These are phyloP conservation scores for Trichosporon sp. DNA, from an alignment of 1,284 basidiomycete genomes.

Conservation along the genomic window DNA sequence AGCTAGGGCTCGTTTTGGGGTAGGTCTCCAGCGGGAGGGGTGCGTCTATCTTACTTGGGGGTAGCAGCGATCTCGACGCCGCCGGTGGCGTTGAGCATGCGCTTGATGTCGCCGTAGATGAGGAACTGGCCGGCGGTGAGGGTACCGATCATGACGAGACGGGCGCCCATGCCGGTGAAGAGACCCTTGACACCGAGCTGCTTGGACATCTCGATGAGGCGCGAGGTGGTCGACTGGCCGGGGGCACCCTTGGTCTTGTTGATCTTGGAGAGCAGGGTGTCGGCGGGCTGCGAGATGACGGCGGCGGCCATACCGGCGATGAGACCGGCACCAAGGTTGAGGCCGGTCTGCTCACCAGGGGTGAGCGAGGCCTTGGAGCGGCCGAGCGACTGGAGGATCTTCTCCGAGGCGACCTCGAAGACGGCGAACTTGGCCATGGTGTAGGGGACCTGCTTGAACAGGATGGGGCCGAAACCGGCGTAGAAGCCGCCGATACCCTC, in stretches of 20 bases:
- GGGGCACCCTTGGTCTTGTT: conserved; percentile 59
- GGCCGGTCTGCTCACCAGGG: conserved; percentile 44
- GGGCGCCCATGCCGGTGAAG: conserved; percentile 53
- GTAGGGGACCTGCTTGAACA: conserved; percentile 57
- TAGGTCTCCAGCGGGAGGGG: background rate
- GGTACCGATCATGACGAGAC: conserved; percentile 55
- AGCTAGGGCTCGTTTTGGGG: background rate
- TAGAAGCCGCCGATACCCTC: conserved; percentile 55
- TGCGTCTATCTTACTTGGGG: conserved; percentile 37
- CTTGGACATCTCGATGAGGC: conserved; percentile 52
- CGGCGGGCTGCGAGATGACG: conserved; percentile 59
- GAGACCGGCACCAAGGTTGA: conserved; percentile 53
- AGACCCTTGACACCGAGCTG: conserved; percentile 55
- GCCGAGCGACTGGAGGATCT: conserved; percentile 52
- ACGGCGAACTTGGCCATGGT: conserved; percentile 57
- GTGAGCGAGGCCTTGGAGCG: conserved; percentile 53
- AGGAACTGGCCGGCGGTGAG: conserved; percentile 56
- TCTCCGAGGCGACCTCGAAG: conserved; percentile 53
- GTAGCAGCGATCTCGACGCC: conserved; percentile 49
- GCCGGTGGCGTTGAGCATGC: conserved; percentile 52
- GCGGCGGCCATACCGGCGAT: conserved; percentile 59
- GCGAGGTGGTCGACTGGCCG: conserved; percentile 53
- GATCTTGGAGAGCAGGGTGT: conserved; percentile 57
- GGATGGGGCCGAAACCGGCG: conserved; percentile 58
- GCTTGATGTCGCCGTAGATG: conserved; percentile 55